Evolutionary conservation across 345 rosid species (phyloP), one percentile per base, ranked within the genome.

Genomic region (Viola odorata): DNA sequence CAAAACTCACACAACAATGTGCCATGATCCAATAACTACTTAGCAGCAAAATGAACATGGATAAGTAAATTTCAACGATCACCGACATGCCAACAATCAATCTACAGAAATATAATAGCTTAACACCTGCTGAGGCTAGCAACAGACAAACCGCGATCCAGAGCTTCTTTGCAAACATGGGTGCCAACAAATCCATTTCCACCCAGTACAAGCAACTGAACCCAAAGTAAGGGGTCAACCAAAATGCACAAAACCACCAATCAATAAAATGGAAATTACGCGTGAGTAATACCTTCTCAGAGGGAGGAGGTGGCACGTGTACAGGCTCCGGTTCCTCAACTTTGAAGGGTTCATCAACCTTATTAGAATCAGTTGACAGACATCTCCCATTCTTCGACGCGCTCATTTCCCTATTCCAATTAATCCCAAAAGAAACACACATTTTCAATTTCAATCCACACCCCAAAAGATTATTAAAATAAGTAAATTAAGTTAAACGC

Each of bases 181-280:
- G 97, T 86, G 66, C 99, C 99, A 68, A 95, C 97, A 82, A 91
- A 95, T 53, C 97, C 99, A 82, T 80, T 95, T 62, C 99, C 99
- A 59, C 99, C 99, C 64, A 95, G 74, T 41, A 95, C 97, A 74
- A 95, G 97, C 69, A 91, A 72, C 99, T 95, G 78, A 77, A 45
- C 5, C 11, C 3, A 47, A 47, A 13, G 11, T 69, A 12, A 15
- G 6, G 11, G 1, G 56, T 49, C 68, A 65, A 51, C 57, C 52
- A 53, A 70, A 55, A 55, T 39, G 51, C 41, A 58, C 14, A 53
- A 57, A 65, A 57, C 1, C 37, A 55, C 62, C 32, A 39, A 4
- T 49, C 9, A 50, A 12, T 49, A 15, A 55, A 50, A 5, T 10
- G 51, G 5, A 12, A 7, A 32, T 7, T 10, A 57, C 7, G 53